Base-by-base conservation (phyloP, 2,329 filamentous ascomycete genomes). In the Zymoseptoria pseudotritici region DNA sequence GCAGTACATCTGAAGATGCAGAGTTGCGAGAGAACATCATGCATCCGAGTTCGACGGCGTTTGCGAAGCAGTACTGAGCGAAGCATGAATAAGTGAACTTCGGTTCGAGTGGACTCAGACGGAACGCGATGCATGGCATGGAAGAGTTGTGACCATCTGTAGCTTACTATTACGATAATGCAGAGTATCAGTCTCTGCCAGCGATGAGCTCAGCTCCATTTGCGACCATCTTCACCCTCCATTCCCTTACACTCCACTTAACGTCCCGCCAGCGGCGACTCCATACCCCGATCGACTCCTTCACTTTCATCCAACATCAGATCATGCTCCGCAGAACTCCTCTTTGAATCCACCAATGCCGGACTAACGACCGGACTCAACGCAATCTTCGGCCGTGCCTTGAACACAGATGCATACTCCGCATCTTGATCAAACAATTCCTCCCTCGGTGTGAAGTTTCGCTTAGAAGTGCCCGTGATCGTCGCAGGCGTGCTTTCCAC, bases 371-470 rank as follows among this genome's bases (percentile, higher is more conserved):
- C 72, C 1, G 91, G 91, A 72, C 91, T 96, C 10, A 84, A 83
- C 64, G 87, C 86, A 65, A 97, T 85, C 73, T 86, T 88, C 0
- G 92, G 92, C 65, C 92, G 77, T 64, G 89, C 92, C 75, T 87
- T 90, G 72, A 97, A 97, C 1, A 96, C 87, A 24, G 87, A 88
- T 61, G 89, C 87, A 73, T 91, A 89, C 61, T 95, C 90, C 3
- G 82, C 80, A 65, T 90, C 86, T 58, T 86, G 82, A 17, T 81
- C 81, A 26, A 96, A 86, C 50, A 96, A 75, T 64, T 87, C 83
- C 69, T 93, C 87, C 0, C 82, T 80, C 8, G 89, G 80, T 1
- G 85, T 80, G 3, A 78, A 75, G 21, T 73, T 75, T 61, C 76
- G 63, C 61, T 58, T 52, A 56, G 21, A 17, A 5, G 29, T 10